These are phyloP conservation scores for Hypoxylon sp. DNA, from an alignment of 2,329 filamentous ascomycete genomes.

Conservation along the genomic window DNA sequence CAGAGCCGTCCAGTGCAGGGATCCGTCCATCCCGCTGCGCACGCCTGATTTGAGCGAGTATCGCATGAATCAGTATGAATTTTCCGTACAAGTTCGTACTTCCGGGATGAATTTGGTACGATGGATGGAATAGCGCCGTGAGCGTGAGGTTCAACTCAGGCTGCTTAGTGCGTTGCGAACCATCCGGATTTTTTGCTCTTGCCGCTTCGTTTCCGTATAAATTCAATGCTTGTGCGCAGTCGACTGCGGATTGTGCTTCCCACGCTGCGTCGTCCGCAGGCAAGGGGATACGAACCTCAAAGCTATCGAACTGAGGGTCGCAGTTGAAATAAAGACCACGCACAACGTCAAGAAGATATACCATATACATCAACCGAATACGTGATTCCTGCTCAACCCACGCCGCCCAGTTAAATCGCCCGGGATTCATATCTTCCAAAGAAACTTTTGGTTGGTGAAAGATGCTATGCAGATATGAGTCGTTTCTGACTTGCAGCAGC, in stretches of 20 bases:
- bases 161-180: constrained; percentile 73
- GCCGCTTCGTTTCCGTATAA: constrained; percentile 70
- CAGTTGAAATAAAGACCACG: constrained; percentile 79
- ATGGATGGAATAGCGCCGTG: constrained; percentile 69
- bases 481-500: constrained; percentile 66
- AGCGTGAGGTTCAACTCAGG: constrained; percentile 73
- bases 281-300: constrained; percentile 75
- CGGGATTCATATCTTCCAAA: constrained; percentile 59
- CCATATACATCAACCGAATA: constrained; percentile 72
- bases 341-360: constrained; percentile 73
- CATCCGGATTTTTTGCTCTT: constrained; percentile 68
- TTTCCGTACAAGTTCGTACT: constrained; percentile 80
- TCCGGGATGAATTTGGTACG: constrained; percentile 70
- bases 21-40: constrained; percentile 58
- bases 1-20: constrained; percentile 56
- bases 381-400: constrained; percentile 81
- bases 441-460: constrained; percentile 70
- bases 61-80: constrained; percentile 77
- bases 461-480: constrained; percentile 65
- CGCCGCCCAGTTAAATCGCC: constrained; percentile 71
- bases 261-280: constrained; percentile 80
- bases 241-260: constrained; percentile 71
- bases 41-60: constrained; percentile 70
- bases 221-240: constrained; percentile 75
- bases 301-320: constrained; percentile 70